Base-by-base conservation (phyloP, 352 stramenopile species). In the Globisporangium sylvaticum region DNA sequence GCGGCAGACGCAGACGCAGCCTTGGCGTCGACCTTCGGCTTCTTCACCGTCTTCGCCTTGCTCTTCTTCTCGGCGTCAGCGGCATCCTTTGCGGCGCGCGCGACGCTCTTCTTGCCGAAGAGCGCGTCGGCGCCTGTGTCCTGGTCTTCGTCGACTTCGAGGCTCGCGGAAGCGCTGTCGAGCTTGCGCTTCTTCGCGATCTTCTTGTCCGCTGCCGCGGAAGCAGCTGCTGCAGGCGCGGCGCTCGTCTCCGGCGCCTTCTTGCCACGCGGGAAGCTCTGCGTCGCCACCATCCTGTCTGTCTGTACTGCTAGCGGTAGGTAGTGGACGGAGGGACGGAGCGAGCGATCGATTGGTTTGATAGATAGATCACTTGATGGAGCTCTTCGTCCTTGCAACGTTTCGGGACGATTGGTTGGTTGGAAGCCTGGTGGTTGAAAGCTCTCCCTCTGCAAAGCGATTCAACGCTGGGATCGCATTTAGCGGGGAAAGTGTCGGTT, bases 51-150 rank as follows among this genome's bases (percentile, higher is more conserved):
- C 48, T 75, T 69, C 48, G 76, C 52, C 67, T 76, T 78, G 57
- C 29, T 65, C 65, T 73, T 68, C 44, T 73, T 65, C 44, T 76
- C 62, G 3, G 65, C 42, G 25, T 68, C 57, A 2, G 60, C 64
- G 64, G 62, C 67, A 25, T 54, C 56, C 62, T 48, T 61, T 20
- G 39, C 39, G 12, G 56, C 39, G 52, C 42, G 56, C 1, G 76
- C 75, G 54, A 90, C 57, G 4, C 85, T 83, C 54, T 88, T 89
- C 71, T 92, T 93, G 62, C 87, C 87, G 61, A 95, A 95, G 24
- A 95, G 77, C 65, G 79, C 78, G 44, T 88, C 81, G n/a, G 76
- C 68, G 39, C 79, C 79, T 29, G 66, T 64, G 66, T 71, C 64
- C 20, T 42, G 42, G 46, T 73, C 73, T 14, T 78, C 71, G 20